These are phyloP conservation scores for Boechera stricta DNA, from an alignment of 345 rosid species.

Conservation along the genomic window DNA sequence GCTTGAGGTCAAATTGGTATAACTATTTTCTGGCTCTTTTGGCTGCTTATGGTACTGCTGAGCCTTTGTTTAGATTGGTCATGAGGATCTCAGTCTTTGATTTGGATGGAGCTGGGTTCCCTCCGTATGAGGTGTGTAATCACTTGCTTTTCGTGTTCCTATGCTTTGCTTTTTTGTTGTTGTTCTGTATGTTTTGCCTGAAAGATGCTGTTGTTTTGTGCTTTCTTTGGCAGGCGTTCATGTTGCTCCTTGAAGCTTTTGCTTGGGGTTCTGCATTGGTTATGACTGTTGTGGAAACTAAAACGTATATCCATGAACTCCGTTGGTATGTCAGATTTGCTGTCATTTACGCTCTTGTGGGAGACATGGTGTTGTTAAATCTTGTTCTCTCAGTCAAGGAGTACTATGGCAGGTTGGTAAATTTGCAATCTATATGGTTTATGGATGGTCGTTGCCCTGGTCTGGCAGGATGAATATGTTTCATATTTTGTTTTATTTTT, in stretches of 20 bases:
- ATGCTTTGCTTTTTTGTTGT: neutral
- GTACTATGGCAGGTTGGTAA: slow-evolving; percentile 67
- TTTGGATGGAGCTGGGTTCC: slow-evolving; percentile 74
- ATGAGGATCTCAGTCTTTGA: slow-evolving; percentile 86
- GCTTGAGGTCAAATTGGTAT: slow-evolving; percentile 78
- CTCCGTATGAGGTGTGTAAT: slow-evolving; percentile 85
- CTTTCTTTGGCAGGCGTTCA: slow-evolving; percentile 61
- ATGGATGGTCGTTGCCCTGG: slow-evolving; percentile 3
- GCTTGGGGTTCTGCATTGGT: slow-evolving; percentile 85
- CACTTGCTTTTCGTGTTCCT: slow-evolving; percentile 8
- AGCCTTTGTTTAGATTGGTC: slow-evolving; percentile 85
- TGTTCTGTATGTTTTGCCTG: slow-evolving; percentile 21
- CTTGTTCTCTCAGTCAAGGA: slow-evolving; percentile 75
- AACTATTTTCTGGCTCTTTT: slow-evolving; percentile 67
- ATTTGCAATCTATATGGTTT: neutral
- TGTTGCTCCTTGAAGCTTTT: slow-evolving; percentile 71
- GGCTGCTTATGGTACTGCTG: slow-evolving; percentile 76
- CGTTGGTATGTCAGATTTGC: slow-evolving; percentile 97
- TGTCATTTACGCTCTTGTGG: slow-evolving; percentile 77
- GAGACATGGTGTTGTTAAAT: slow-evolving; percentile 82
- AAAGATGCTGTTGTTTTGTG: slow-evolving; percentile 20
- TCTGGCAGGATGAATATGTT: slow-evolving; percentile 14
- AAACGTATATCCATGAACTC: slow-evolving; percentile 74
- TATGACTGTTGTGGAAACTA: slow-evolving; percentile 78
- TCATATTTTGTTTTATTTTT: slow-evolving; percentile 28